Evolutionary conservation across 805 yeast species (phyloP).

Genomic region (Hanseniaspora clermontiae): DNA sequence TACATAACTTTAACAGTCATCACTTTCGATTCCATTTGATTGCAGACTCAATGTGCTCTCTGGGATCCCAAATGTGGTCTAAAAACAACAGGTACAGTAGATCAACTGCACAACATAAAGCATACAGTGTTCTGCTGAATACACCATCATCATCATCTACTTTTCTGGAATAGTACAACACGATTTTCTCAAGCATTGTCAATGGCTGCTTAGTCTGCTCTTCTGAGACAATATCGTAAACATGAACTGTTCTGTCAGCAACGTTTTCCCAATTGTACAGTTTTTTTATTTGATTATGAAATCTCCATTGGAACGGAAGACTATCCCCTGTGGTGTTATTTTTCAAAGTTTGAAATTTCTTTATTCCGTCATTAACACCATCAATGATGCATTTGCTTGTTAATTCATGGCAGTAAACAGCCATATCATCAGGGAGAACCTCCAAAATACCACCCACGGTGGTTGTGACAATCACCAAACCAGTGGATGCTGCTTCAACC

Average conservation of each 20-base stretch:
- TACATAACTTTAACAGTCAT: neutral
- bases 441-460: slow-evolving; percentile 97
- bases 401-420: slow-evolving; percentile 69
- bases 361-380: slow-evolving; percentile 61
- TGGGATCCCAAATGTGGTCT: slow-evolving; percentile 56
- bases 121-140: slow-evolving; percentile 78
- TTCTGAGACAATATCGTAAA: slow-evolving; percentile 42
- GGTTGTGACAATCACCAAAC: slow-evolving; percentile 83
- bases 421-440: slow-evolving; percentile 86
- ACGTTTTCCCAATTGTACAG: slow-evolving; percentile 92
- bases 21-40: slow-evolving; percentile 47
- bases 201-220: slow-evolving; percentile 34
- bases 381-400: slow-evolving; percentile 70
- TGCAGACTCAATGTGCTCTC: slow-evolving; percentile 55
- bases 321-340: neutral
- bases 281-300: slow-evolving; percentile 61
- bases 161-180: slow-evolving; percentile 40
- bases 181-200: slow-evolving; percentile 46
- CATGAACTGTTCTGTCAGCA: slow-evolving; percentile 72
- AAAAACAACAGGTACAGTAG: slow-evolving; percentile 48
- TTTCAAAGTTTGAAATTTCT: slow-evolving; percentile 29
- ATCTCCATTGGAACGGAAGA: slow-evolving; percentile 29
- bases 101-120: slow-evolving; percentile 71
- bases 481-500: slow-evolving; percentile 96
- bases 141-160: slow-evolving; percentile 40